Base-by-base conservation (phyloP, 768 basidiomycete species). In the Pulveroboletus sp. region DNA sequence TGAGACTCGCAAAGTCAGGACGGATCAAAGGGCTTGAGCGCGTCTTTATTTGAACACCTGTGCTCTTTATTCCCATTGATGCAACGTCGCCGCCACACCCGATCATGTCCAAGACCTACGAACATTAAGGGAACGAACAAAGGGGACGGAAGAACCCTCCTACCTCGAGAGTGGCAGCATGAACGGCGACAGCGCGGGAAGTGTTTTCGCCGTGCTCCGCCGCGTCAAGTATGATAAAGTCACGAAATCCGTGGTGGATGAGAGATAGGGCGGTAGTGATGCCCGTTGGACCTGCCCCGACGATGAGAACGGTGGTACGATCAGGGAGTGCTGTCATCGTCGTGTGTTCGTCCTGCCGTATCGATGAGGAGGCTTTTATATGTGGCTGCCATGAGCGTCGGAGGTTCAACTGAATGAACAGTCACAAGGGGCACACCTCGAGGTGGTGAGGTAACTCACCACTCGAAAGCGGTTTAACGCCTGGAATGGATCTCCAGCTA, bases 81-180 rank as follows among this genome's bases (percentile, higher is more conserved):
- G 77, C 48, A 17, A 82, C 58, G 1, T 57, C 45, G 3, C 75
- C 69, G 12, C 73, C 73, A 38, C 73, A 73, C 14, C 66, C 71
- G 7, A 81, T 67, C 32, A 60, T 65, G 40, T 80, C 74, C 6
- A 82, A 62, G 0, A 74, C 71, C 42, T 43, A 31, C 30, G 18
- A 32, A 1, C 8, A 21, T 32, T 43, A 8, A 43, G 30, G 31
- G 12, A 18, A 9, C 35, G n/a, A 17, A 8, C 9, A 18, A 8
- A 8, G 5, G 11, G 5, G 8, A n/a, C n/a, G n/a, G 17, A 8
- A 2, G 18, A 43, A 2, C 5, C 8, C 1, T 0, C 18, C 8
- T 40, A 77, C 79, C 69, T 81, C 79, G 17, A 81, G 65, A 4
- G 80, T 81, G 31, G 77, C 75, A n/a, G 79, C 74, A 54, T 81